A percentile compares a stretch with the other conserved stretches of the same genome.
These are phyloP conservation scores for Escovopsis sp. DNA, from an alignment of 2,329 filamentous ascomycete genomes.

Conservation along the genomic window DNA sequence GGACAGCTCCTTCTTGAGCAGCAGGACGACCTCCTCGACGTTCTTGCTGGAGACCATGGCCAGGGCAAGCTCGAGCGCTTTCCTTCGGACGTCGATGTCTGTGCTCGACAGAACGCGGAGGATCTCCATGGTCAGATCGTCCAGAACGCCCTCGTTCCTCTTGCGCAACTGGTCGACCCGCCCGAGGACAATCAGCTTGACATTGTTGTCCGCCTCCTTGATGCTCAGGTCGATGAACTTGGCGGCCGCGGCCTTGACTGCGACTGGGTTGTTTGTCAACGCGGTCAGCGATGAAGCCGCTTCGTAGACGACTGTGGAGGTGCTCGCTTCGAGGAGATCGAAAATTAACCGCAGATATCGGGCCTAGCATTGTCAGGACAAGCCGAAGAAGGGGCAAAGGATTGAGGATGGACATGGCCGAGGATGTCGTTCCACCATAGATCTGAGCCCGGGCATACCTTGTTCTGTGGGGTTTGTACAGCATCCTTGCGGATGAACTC, in stretches of 20 bases:
- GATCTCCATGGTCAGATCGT: constrained; percentile 95
- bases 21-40: constrained; percentile 88
- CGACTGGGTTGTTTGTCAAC: constrained; percentile 89
- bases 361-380: constrained; percentile 35
- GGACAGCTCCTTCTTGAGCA: constrained; percentile 92
- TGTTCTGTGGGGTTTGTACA: constrained; percentile 86
- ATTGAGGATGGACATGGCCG: background rate
- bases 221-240: constrained; percentile 97
- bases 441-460: constrained; percentile 34
- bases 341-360: constrained; percentile 91
- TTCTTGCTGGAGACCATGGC: constrained; percentile 99
- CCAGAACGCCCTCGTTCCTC: constrained; percentile 80
- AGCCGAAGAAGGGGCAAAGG: constrained; percentile 10
- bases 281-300: constrained; percentile 89
- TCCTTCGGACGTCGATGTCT: constrained; percentile 88
- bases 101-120: constrained; percentile 87
- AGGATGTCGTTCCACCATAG: too few relatives aligned
- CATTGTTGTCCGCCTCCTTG: constrained; percentile 97
- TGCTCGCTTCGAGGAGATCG: constrained; percentile 81
- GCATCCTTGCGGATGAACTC: constrained; percentile 98
- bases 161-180: constrained; percentile 77
- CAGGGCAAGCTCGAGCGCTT: constrained; percentile 77
- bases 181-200: constrained; percentile 95
- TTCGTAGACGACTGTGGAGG: constrained; percentile 94
- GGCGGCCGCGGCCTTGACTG: constrained; percentile 86